A percentile compares a stretch with the other conserved stretches of the same genome.
These are phyloP conservation scores for Strigomonas culicis DNA, from an alignment of 208 protist species.

Conservation along the genomic window DNA sequence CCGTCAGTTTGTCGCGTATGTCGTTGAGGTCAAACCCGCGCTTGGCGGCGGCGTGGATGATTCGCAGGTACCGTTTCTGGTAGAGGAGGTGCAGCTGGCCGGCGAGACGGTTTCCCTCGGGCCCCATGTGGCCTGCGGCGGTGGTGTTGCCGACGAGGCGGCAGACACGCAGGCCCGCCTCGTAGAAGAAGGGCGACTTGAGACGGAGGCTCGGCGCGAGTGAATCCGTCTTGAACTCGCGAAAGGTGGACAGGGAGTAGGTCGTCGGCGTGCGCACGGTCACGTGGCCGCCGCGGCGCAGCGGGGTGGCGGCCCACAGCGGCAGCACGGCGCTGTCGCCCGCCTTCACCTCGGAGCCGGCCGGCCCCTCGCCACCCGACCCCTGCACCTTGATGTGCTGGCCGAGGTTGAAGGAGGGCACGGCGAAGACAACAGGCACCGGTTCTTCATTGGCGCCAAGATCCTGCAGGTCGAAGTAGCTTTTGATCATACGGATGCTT, in stretches of 20 bases:
- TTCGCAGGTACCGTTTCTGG: conserved; percentile 67
- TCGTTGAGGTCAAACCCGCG: conserved; percentile 71
- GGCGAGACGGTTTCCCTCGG: conserved; percentile 62
- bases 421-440: conserved; percentile 34
- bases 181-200: conserved; percentile 73
- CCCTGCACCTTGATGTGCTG: conserved; percentile 27
- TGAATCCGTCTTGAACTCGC: conserved; percentile 77
- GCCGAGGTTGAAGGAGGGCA: conserved; percentile 31
- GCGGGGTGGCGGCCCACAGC: conserved; percentile 52
- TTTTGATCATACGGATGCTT: conserved; percentile 82
- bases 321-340: conserved; percentile 53
- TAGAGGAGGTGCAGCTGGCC: conserved; percentile 71
- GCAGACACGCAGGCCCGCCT: conserved; percentile 48
- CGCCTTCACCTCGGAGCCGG: conserved; percentile 30
- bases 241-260: conserved; percentile 61
- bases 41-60: conserved; percentile 66
- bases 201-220: conserved; percentile 50
- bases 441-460: conserved; percentile 37
- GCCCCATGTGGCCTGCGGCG: conserved; percentile 24
- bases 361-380: not conserved
- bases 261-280: conserved; percentile 39
- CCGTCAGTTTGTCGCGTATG: conserved; percentile 56
- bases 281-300: conserved; percentile 48
- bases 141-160: conserved; percentile 49
- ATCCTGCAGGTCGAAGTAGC: conserved; percentile 66